Percentiles rank a stretch among this genome's conserved stretches.
Evolutionary conservation across 768 basidiomycete genomes (phyloP).

Genomic region (Naganishia vaughanmartiniae): DNA sequence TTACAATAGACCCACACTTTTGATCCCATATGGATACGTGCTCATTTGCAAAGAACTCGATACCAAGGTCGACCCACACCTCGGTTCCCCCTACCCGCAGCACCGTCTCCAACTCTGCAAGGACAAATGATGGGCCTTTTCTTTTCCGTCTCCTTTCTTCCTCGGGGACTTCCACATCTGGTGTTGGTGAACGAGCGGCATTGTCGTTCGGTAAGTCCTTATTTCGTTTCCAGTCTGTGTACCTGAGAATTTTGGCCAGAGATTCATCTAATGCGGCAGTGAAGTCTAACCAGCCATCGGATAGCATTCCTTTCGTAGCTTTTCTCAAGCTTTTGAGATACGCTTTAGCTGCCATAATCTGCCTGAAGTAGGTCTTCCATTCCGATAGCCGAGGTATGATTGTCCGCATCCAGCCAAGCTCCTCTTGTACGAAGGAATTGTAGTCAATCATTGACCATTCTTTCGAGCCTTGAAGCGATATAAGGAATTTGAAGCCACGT

Average conservation of each 20-base stretch:
- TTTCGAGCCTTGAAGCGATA: neutral
- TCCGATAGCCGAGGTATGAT: neutral
- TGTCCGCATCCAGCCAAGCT: neutral
- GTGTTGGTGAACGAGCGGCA: neutral
- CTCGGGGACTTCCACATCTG: neutral
- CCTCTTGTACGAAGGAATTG: slow-evolving; percentile 1
- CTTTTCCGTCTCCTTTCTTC: neutral
- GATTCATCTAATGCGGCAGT: neutral
- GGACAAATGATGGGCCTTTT: neutral
- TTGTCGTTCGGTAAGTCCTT: neutral
- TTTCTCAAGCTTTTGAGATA: neutral
- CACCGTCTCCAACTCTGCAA: neutral
- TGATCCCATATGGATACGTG: neutral
- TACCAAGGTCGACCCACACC: neutral
- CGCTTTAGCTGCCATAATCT: neutral
- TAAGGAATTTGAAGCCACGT: neutral
- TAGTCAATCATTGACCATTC: neutral
- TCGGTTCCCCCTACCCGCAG: neutral
- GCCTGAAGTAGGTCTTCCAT: neutral
- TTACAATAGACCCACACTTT: neutral
- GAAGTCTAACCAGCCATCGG: neutral
- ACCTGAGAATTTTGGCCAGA: neutral
- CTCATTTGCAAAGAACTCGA: neutral
- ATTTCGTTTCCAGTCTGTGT: neutral
- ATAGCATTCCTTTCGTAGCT: neutral